phyloP scores from a whole-genome alignment of 2,329 filamentous ascomycete species.

The Clonostachys rhizophaga region DNA sequence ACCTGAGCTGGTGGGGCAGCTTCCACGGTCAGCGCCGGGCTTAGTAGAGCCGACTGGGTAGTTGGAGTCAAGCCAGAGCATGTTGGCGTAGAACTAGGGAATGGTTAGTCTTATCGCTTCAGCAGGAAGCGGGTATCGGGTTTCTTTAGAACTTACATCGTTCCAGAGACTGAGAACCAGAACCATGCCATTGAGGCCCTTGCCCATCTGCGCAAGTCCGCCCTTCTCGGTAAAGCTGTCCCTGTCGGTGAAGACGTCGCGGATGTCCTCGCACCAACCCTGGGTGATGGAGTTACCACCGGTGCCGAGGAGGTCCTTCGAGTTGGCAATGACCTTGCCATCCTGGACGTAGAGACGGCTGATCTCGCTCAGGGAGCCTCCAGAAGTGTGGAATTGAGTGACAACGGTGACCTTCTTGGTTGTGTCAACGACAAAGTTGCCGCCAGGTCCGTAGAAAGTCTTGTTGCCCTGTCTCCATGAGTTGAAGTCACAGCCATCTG shows the following conservation, averaged over 20 bases:
- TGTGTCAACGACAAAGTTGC: slow-evolving; percentile 45
- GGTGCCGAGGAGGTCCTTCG: slow-evolving; percentile 50
- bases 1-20: slow-evolving; percentile 13
- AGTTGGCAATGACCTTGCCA: slow-evolving; percentile 43
- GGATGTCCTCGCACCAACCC: slow-evolving; percentile 51
- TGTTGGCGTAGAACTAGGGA: slow-evolving; percentile 46
- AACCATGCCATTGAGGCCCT: slow-evolving; percentile 53
- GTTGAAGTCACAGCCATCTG: slow-evolving; percentile 63
- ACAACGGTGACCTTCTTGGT: slow-evolving; percentile 32
- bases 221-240: slow-evolving; percentile 47
- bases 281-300: slow-evolving; percentile 58
- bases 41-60: slow-evolving; percentile 35
- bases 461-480: slow-evolving; percentile 56
- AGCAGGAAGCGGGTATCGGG: background rate
- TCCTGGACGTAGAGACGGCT: slow-evolving; percentile 57
- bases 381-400: slow-evolving; percentile 45
- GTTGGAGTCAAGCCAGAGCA: slow-evolving; percentile 65
- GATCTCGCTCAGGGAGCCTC: slow-evolving; percentile 31
- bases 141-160: slow-evolving; percentile 17
- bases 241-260: slow-evolving; percentile 42
- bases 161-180: slow-evolving; percentile 56
- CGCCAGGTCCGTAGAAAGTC: slow-evolving; percentile 53
- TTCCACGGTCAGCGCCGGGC: slow-evolving; percentile 14
- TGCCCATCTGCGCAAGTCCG: slow-evolving; percentile 48
- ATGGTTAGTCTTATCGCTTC: slow-evolving; percentile 46